Percentiles rank a stretch among this genome's conserved stretches.
Conservation (phyloP, 2,329 filamentous ascomycete genomes). For the Claviceps sp. region DNA sequence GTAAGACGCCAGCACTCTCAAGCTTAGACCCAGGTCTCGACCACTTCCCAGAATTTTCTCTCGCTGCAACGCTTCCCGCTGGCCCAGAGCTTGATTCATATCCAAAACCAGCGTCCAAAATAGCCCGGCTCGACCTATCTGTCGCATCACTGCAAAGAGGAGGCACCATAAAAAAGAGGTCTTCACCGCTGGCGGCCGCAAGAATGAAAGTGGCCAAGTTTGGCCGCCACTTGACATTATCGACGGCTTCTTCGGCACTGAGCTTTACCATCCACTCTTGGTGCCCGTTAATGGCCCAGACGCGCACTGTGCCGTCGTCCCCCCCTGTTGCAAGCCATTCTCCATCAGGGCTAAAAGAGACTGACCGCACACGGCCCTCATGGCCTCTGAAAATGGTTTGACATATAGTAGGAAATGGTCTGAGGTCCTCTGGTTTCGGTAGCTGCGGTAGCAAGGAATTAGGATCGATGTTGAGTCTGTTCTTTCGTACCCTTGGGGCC, state of each 20-base stretch:
- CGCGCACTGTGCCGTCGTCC: constrained; percentile 80
- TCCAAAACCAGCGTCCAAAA: constrained; percentile 84
- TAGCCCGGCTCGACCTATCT: constrained; percentile 59
- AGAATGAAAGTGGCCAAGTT: constrained; percentile 68
- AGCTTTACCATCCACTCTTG: constrained; percentile 78
- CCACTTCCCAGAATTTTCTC: constrained; percentile 72
- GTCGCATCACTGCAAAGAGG: constrained; percentile 58
- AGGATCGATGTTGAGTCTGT: constrained; percentile 92
- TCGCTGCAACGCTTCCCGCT: constrained; percentile 42
- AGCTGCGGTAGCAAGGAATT: constrained; percentile 85
- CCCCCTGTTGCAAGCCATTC: constrained; percentile 82
- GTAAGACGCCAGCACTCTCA: constrained; percentile 63
- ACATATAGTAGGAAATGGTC: constrained; percentile 85
- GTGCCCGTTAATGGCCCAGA: constrained; percentile 85
- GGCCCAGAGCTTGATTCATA: constrained; percentile 59
- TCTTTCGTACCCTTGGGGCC: constrained; percentile 80
- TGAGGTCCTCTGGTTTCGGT: constrained; percentile 82
- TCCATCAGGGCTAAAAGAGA: constrained; percentile 75
- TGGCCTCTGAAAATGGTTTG: constrained; percentile 82
- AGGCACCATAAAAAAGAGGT: constrained; percentile 73
- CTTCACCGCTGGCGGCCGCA: constrained; percentile 71
- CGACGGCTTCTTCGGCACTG: constrained; percentile 65
- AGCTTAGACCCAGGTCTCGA: constrained; percentile 60
- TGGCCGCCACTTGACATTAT: constrained; percentile 81
- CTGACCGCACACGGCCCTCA: constrained; percentile 70